Base-by-base conservation (phyloP, 805 yeast species). In the Kregervanrija fluxuum region DNA sequence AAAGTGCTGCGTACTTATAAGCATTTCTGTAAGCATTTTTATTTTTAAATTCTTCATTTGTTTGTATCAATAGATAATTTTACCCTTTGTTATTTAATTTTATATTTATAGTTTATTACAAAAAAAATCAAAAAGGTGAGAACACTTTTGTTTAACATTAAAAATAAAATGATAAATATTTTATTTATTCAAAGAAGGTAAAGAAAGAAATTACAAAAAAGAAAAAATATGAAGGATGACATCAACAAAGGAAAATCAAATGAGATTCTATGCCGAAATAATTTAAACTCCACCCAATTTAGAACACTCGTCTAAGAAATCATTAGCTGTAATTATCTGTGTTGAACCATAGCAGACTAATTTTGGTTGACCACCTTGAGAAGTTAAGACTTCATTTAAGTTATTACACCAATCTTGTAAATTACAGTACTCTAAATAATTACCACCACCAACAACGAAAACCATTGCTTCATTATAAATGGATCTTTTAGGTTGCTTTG, bases 391-490 rank as follows among this genome's bases (percentile, higher is more conserved):
- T 47, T 13, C 30, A 45, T 45, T 57, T 62, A 52, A 40, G 8
- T 53, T 49, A 42, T 58, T 64, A 35, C 71, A 68, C 95, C 96
- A 90, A 62, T 90, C 96, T 63, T 87, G 95, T 57, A 93, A 74
- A 58, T 91, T 91, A 48, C 90, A 95, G 61, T 91, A 93, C 67
- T 93, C 99, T 50, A 86, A 68, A 61, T 89, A 93, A 64, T 87
- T 90, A 40, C 98, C 98, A 33, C 99, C 99, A 22, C 99, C 99
- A 45, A 93, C 90, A 42, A 90, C 87, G 62, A 93, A 93, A 15
- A 93, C 95, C 41, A 87, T 68, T 1, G 95, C 79, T 53, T 88
- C 93, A 47, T 79, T 80, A 62, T 86, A 88, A 10, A 82, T 69
- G 53, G 82, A 85, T 58, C 95, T 79, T 62, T 80, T 84, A 34